A percentile compares a stretch with the other conserved stretches of the same genome.
These are phyloP conservation scores for Colletotrichum sp. DNA, from an alignment of 2,329 filamentous ascomycete species.

Conservation along the genomic window DNA sequence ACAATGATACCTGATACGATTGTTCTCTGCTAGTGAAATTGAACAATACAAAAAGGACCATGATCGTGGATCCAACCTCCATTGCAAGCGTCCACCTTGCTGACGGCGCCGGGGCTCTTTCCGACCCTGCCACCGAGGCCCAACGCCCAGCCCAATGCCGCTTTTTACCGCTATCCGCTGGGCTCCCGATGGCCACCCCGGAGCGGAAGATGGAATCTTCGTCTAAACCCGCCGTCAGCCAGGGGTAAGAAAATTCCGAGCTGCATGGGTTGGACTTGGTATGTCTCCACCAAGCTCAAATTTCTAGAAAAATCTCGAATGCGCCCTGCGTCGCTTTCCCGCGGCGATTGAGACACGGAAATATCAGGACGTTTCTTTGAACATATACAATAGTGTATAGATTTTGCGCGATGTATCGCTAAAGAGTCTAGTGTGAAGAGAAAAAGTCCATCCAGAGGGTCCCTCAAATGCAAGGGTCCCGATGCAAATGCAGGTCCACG, in stretches of 20 bases:
- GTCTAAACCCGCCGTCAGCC: background rate
- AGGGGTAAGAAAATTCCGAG: background rate
- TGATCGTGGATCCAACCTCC: background rate
- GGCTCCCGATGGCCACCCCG: background rate
- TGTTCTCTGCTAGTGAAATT: background rate
- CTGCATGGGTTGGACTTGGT: background rate
- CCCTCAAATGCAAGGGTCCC: background rate
- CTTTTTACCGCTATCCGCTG: slow-evolving; percentile 9
- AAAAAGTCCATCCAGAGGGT: background rate
- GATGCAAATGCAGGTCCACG: background rate
- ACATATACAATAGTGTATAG: background rate
- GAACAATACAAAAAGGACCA: background rate
- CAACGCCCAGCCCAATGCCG: slow-evolving; percentile 16
- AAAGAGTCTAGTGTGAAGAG: background rate
- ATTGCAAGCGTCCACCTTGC: background rate
- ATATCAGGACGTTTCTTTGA: background rate
- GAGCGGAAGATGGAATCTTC: background rate
- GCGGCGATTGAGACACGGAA: background rate
- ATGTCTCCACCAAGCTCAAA: background rate
- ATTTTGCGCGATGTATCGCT: background rate
- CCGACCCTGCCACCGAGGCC: background rate
- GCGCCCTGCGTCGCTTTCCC: background rate
- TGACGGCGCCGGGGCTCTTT: background rate
- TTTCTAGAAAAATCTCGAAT: slow-evolving; percentile 10
- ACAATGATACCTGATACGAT: background rate